phyloP scores from a whole-genome alignment of 768 basidiomycete species.

The Termitomyces sp. region DNA sequence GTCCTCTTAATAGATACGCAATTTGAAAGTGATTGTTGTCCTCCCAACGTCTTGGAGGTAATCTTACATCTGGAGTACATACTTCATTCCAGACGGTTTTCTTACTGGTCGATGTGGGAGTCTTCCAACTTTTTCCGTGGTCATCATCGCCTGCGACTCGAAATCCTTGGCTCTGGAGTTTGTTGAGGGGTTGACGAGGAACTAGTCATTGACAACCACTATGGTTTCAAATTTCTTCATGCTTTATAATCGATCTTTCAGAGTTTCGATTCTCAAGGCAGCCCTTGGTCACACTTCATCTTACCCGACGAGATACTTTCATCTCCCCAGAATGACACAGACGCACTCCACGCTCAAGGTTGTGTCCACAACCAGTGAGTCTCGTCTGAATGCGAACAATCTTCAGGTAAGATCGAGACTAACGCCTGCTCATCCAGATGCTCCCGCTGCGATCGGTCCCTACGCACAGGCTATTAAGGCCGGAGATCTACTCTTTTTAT shows the following conservation, averaged over 20 bases:
- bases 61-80: neutral
- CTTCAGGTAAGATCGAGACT: neutral
- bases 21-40: neutral
- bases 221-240: slow-evolving; percentile 9
- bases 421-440: slow-evolving; percentile 39
- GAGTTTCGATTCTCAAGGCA: slow-evolving; percentile 2
- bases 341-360: slow-evolving; percentile 33
- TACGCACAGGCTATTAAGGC: slow-evolving; percentile 85
- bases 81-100: neutral
- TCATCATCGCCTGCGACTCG: neutral
- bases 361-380: slow-evolving; percentile 36
- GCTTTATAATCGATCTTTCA: slow-evolving; percentile 14
- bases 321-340: slow-evolving; percentile 23
- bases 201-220: neutral
- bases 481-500: slow-evolving; percentile 82
- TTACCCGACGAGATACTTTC: slow-evolving; percentile 5
- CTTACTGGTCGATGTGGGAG: no score
- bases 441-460: slow-evolving; percentile 77
- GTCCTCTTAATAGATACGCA: neutral
- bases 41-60: neutral
- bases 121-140: neutral
- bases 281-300: neutral
- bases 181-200: neutral
- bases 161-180: slow-evolving; percentile 2
- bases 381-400: neutral